These are phyloP conservation scores for Paramecium bursaria DNA, from an alignment of 73 alveolate species.

Conservation along the genomic window DNA sequence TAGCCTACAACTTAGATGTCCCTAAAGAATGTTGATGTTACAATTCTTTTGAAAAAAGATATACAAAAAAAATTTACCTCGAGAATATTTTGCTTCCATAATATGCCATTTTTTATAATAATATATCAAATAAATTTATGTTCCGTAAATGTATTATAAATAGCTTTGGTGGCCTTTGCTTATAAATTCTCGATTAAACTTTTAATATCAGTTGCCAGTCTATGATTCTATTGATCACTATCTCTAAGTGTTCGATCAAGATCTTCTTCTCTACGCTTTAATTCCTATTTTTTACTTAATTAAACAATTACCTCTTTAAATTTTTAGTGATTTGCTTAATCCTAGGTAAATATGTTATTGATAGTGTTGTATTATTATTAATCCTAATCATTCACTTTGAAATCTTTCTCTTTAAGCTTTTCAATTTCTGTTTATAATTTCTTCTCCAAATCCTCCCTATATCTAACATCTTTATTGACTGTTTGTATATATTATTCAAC, in stretches of 20 bases:
- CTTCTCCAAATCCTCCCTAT: conserved; percentile 28
- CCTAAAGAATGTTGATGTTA: conserved; percentile 59
- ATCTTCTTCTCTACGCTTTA: conserved; percentile 8
- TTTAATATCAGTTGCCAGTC: conserved; percentile 27
- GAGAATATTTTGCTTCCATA: conserved; percentile 21
- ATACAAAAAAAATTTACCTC: conserved; percentile 1
- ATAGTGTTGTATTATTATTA: not conserved
- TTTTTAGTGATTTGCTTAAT: not conserved
- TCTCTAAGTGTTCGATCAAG: conserved; percentile 35
- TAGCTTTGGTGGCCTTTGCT: conserved; percentile 32
- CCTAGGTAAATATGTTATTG: not conserved
- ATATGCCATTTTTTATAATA: conserved; percentile 28
- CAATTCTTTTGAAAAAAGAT: conserved; percentile 30
- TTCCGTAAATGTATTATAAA: conserved; percentile 12
- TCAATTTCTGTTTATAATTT: not conserved
- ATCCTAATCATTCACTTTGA: conserved; percentile 37
- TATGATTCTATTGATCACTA: conserved; percentile 29
- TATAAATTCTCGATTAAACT: not conserved
- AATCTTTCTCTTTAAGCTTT: conserved; percentile 29
- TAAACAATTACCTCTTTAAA: not conserved
- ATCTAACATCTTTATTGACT: not conserved
- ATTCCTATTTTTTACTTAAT: not conserved
- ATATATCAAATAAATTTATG: conserved; percentile 18
- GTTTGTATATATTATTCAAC: conserved; percentile 11
- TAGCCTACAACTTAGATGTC: conserved; percentile 64